A percentile compares a stretch with the other conserved stretches of the same genome.
These are phyloP conservation scores for Gyromitra esculenta DNA, from an alignment of 2,329 filamentous ascomycete genomes.

Conservation along the genomic window DNA sequence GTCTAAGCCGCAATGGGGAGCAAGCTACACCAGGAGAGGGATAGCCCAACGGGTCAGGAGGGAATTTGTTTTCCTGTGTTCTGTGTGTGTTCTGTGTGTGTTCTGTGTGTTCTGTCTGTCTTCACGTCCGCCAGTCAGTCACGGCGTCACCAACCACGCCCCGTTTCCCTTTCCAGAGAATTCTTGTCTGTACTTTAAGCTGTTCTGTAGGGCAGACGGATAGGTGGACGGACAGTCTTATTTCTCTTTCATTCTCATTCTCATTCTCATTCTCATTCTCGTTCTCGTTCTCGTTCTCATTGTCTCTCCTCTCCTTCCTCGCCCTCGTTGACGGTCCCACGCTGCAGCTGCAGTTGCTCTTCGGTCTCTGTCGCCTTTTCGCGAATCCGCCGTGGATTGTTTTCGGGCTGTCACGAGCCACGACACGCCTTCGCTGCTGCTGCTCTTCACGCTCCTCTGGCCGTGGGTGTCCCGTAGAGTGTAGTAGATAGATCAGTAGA, in stretches of 20 bases:
- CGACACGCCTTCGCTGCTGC: constrained; percentile 40
- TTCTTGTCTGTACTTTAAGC: constrained; percentile 10
- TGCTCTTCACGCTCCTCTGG: constrained; percentile 24
- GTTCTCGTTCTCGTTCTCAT: not conserved
- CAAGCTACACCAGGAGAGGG: constrained; percentile 23
- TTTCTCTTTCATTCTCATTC: not conserved
- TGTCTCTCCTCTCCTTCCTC: not conserved
- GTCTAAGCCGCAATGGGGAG: constrained; percentile 38
- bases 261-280: too few species aligned
- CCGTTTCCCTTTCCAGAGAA: constrained; percentile 40
- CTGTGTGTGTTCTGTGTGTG: not conserved
- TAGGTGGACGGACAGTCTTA: constrained; percentile 5
- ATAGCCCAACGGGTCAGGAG: constrained; percentile 43
- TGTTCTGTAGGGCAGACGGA: constrained; percentile 39
- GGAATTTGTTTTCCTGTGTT: constrained; percentile 37
- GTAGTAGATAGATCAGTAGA: not conserved
- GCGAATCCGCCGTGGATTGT: constrained; percentile 16
- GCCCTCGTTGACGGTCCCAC: constrained; percentile 1
- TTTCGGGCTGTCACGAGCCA: constrained; percentile 46
- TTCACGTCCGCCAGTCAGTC: constrained; percentile 47
- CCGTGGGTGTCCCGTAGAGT: constrained; percentile 6
- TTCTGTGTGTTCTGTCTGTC: constrained; percentile 21
- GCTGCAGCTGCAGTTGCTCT: not conserved
- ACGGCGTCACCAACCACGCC: constrained; percentile 51
- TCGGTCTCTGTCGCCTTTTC: constrained; percentile 6